Evolutionary conservation across 1,284 basidiomycete genomes (phyloP).

Genomic region (Ceratobasidium theobromae): DNA sequence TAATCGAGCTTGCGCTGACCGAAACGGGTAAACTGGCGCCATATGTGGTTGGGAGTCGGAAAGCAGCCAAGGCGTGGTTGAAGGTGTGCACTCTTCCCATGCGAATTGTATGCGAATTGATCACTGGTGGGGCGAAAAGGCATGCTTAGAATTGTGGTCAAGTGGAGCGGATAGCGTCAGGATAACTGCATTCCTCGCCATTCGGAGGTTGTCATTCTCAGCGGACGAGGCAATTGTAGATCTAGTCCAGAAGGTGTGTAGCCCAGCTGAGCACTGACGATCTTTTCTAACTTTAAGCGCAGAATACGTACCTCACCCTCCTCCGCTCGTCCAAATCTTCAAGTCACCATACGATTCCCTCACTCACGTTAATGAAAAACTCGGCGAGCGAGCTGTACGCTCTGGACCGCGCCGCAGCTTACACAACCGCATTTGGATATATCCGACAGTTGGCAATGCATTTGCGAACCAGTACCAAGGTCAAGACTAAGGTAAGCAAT

Average conservation of each 20-base stretch:
- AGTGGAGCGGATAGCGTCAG: constrained; percentile 78
- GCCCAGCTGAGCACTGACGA: neutral
- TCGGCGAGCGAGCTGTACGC: constrained; percentile 91
- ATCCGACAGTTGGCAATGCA: constrained; percentile 96
- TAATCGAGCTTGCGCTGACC: constrained; percentile 67
- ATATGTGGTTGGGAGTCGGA: constrained; percentile 80
- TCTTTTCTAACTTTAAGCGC: constrained; percentile 14
- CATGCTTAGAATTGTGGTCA: constrained; percentile 82
- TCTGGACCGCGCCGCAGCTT: constrained; percentile 70
- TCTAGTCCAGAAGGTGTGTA: constrained; percentile 76
- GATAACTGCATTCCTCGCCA: constrained; percentile 85
- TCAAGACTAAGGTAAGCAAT: constrained; percentile 70
- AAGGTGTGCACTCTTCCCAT: constrained; percentile 56
- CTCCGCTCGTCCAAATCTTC: constrained; percentile 83
- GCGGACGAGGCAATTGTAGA: constrained; percentile 84
- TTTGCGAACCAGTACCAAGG: constrained; percentile 87
- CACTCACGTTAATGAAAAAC: constrained; percentile 98
- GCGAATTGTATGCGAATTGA: neutral
- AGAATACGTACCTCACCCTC: constrained; percentile 85
- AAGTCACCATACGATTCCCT: constrained; percentile 83
- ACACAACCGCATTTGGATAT: constrained; percentile 96
- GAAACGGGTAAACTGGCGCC: constrained; percentile 88
- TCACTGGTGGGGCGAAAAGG: too few relatives aligned
- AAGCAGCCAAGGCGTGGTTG: constrained; percentile 79
- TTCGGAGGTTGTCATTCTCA: constrained; percentile 78